Conservation (phyloP, 2,329 filamentous ascomycete genomes). For the Pyrenophora seminiperda region DNA sequence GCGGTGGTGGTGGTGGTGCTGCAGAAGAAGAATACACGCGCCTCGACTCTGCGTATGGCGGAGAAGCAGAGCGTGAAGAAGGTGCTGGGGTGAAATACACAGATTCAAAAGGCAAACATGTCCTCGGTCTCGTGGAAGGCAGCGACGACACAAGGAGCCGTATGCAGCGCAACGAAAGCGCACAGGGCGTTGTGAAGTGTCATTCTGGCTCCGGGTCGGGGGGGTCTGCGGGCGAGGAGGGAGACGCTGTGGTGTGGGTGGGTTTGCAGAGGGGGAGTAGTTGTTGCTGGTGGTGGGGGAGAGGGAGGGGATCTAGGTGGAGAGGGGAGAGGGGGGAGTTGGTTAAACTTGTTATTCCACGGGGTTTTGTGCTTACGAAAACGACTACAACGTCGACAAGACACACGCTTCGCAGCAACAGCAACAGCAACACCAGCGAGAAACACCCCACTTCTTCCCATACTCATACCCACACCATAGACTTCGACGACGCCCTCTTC, state of each 20-base stretch:
- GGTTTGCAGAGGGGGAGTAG: constrained; percentile 11
- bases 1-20: too few species aligned
- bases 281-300: not conserved
- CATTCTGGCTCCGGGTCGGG: constrained; percentile 7
- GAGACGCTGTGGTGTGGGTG: constrained; percentile 24
- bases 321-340: not conserved
- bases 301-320: not conserved
- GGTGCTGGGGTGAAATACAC: constrained; percentile 8
- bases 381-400: not conserved
- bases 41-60: constrained; percentile 12
- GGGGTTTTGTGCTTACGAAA: too few species aligned
- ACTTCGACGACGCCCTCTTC: constrained; percentile 39
- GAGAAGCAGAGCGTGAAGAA: constrained; percentile 6
- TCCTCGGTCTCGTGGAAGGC: constrained; percentile 25
- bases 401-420: constrained; percentile 8
- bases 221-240: constrained; percentile 3
- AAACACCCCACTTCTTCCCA: too few species aligned
- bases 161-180: constrained; percentile 27
- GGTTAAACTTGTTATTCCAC: not conserved
- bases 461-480: too few species aligned
- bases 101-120: constrained; percentile 28
- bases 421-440: not conserved
- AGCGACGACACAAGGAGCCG: constrained; percentile 23
- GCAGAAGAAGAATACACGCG: constrained; percentile 6
- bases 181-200: constrained; percentile 21